phyloP scores from a whole-genome alignment of 352 stramenopile species.

The Pythium biforme region DNA sequence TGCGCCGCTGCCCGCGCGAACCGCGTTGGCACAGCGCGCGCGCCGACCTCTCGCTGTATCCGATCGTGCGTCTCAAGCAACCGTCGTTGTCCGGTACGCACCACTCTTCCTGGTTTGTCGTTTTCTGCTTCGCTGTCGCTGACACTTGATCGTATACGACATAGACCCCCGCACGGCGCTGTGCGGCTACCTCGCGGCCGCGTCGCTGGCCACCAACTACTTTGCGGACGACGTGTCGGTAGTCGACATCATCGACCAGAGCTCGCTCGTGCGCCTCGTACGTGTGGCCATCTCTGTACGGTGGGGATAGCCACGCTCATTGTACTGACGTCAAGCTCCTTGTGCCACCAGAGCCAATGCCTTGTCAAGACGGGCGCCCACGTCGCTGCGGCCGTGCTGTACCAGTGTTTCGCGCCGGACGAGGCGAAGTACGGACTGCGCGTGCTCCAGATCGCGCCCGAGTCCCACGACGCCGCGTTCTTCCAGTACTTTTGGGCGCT shows the following conservation, averaged over 20 bases:
- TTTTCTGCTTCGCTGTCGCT: not conserved
- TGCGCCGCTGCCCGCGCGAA: slow-evolving; percentile 63
- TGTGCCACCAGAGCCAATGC: slow-evolving; percentile 65
- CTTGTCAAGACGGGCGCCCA: slow-evolving; percentile 81
- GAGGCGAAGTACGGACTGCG: slow-evolving; percentile 82
- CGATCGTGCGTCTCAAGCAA: slow-evolving; percentile 67
- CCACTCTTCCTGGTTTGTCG: not conserved
- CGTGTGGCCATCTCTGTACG: slow-evolving; percentile 12
- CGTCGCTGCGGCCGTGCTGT: slow-evolving; percentile 77
- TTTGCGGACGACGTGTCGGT: slow-evolving; percentile 71
- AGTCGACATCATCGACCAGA: slow-evolving; percentile 81
- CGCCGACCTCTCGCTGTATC: slow-evolving; percentile 69
- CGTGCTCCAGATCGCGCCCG: slow-evolving; percentile 69
- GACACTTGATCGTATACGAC: not conserved
- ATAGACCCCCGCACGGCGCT: slow-evolving; percentile 70
- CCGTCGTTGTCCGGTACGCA: slow-evolving; percentile 53
- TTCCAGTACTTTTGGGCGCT: slow-evolving; percentile 89
- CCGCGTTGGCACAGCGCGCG: slow-evolving; percentile 75
- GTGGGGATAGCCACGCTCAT: too few species aligned
- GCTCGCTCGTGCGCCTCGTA: slow-evolving; percentile 79
- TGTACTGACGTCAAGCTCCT: not conserved
- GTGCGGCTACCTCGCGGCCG: slow-evolving; percentile 70
- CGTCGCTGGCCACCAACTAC: slow-evolving; percentile 80
- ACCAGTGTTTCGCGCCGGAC: slow-evolving; percentile 78
- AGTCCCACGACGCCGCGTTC: slow-evolving; percentile 68